phyloP scores from a whole-genome alignment of 2,329 filamentous ascomycete genomes.

The Ophiostoma himal-ulmi region DNA sequence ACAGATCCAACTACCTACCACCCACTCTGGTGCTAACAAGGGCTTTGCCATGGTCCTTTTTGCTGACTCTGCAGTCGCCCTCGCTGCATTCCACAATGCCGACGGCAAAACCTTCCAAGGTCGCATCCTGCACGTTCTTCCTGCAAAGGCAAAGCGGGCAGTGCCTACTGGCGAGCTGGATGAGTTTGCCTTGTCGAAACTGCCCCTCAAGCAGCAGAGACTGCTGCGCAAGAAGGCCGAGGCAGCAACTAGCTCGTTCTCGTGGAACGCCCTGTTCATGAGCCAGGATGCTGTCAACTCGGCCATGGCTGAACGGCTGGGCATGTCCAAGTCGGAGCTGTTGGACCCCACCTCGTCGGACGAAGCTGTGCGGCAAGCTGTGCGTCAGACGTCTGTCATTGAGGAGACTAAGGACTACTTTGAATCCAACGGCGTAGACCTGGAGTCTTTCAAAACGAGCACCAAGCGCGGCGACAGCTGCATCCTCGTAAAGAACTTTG shows the following conservation, averaged over 20 bases:
- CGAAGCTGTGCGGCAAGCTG: conserved; percentile 90
- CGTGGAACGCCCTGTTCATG: conserved; percentile 99
- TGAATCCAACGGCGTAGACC: conserved; percentile 75
- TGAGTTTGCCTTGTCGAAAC: conserved; percentile 81
- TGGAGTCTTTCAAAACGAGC: conserved; percentile 82
- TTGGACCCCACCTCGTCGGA: conserved; percentile 94
- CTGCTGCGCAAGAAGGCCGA: conserved; percentile 80
- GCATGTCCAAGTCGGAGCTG: conserved; percentile 83
- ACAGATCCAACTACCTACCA: conserved; percentile 80
- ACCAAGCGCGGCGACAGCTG: conserved; percentile 72
- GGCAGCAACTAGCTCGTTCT: conserved; percentile 73
- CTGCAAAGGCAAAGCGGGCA: conserved; percentile 72
- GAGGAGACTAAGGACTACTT: conserved; percentile 96
- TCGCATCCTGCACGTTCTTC: conserved; percentile 82
- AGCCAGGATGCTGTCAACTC: conserved; percentile 92
- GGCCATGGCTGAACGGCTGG: conserved; percentile 78
- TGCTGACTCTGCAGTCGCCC: conserved; percentile 62
- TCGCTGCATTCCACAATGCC: conserved; percentile 69
- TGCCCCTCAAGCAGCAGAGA: conserved; percentile 91
- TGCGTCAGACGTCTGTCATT: conserved; percentile 85
- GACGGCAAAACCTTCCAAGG: conserved; percentile 90
- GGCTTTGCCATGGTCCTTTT: conserved; percentile 88
- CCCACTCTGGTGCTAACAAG: conserved; percentile 69
- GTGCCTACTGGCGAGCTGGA: conserved; percentile 53
- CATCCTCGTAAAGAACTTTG: conserved; percentile 92